phyloP scores from a whole-genome alignment of 2,329 filamentous ascomycete species.

The Stagonosporopsis vannaccii region DNA sequence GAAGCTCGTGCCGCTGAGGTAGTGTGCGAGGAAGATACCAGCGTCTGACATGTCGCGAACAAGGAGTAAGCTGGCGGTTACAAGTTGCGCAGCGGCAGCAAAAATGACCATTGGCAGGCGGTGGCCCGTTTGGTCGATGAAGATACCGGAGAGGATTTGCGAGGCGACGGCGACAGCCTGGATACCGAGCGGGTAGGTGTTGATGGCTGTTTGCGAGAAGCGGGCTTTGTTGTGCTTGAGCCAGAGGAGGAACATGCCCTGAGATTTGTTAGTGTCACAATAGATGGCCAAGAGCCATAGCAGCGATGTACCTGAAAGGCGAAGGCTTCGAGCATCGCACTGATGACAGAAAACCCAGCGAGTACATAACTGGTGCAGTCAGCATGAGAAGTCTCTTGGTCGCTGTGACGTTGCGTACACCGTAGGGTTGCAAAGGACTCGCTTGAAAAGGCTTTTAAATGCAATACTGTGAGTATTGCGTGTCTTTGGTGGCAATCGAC shows the following conservation, averaged over 20 bases:
- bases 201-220: constrained; percentile 56
- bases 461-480: constrained; percentile 29
- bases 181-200: constrained; percentile 65
- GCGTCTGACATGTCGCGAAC: constrained; percentile 39
- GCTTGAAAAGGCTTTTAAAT: constrained; percentile 24
- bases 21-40: constrained; percentile 47
- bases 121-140: constrained; percentile 47
- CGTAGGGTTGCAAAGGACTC: constrained; percentile 24
- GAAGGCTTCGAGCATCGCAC: constrained; percentile 46
- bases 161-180: constrained; percentile 64
- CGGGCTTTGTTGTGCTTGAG: constrained; percentile 25
- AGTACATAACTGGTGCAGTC: constrained; percentile 45
- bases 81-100: constrained; percentile 40
- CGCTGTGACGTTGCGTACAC: constrained; percentile 9
- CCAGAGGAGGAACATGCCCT: constrained; percentile 32
- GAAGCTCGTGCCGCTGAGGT: constrained; percentile 47
- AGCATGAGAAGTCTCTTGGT: neutral
- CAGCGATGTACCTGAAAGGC: constrained; percentile 22
- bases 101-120: constrained; percentile 45
- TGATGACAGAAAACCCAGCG: constrained; percentile 46
- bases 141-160: constrained; percentile 43
- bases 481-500: constrained; percentile 30
- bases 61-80: constrained; percentile 42
- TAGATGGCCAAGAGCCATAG: neutral
- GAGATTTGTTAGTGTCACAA: neutral